Evolutionary conservation across 2,329 filamentous ascomycete genomes (phyloP).

Genomic region (Aspergillus novofumigatus): DNA sequence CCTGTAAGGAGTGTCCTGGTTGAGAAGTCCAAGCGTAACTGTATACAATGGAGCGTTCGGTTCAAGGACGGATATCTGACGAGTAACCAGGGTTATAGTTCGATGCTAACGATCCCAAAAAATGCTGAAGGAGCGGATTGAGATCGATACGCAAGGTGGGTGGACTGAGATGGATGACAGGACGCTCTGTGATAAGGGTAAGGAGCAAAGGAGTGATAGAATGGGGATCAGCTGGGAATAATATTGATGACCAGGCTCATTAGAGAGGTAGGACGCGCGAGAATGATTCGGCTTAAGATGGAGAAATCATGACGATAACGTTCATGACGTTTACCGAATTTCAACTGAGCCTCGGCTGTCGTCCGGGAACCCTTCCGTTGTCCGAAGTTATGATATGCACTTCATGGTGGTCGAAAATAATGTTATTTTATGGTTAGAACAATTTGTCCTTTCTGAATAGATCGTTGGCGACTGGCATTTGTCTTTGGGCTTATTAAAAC

Average conservation of each 20-base stretch:
- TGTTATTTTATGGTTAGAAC: neutral
- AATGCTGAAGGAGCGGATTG: neutral
- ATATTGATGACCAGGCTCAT: neutral
- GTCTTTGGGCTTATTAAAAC: neutral
- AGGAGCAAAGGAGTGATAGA: conserved; percentile 8
- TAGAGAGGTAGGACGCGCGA: conserved; percentile 9
- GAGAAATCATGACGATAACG: conserved; percentile 18
- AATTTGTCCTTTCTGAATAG: neutral
- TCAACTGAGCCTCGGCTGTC: conserved; percentile 30
- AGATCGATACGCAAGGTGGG: neutral
- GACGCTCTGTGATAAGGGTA: neutral
- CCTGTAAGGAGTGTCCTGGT: neutral
- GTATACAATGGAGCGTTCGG: neutral
- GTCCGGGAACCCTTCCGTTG: conserved; percentile 7
- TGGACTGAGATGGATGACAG: conserved; percentile 3
- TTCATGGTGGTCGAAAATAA: neutral
- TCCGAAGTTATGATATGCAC: neutral
- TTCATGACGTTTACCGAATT: conserved; percentile 32
- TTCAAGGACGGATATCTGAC: neutral
- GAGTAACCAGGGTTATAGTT: neutral
- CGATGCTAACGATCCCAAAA: neutral
- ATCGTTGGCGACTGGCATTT: neutral
- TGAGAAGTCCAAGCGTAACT: neutral
- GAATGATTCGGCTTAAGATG: conserved; percentile 28
- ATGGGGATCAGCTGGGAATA: conserved; percentile 1